These are phyloP conservation scores for Paraleonurus japonicus DNA, from an alignment of 257 asterid genomes.

Conservation along the genomic window DNA sequence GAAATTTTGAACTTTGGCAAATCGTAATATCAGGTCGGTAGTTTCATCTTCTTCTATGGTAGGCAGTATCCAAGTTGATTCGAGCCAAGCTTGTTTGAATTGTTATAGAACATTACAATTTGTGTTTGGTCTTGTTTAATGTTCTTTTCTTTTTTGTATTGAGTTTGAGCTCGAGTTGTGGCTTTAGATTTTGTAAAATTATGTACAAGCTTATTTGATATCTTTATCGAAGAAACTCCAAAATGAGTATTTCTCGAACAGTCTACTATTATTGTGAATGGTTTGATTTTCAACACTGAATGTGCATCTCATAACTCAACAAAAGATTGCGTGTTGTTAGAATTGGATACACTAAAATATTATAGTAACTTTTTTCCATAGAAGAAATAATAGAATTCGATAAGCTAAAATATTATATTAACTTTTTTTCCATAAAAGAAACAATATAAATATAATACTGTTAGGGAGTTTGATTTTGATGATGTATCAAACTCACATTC, in stretches of 20 bases:
- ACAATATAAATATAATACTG: no score
- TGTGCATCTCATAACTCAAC: no score
- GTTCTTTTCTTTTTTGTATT: background rate
- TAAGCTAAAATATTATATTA: no score
- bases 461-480: no score
- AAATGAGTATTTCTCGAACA: background rate
- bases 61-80: background rate
- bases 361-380: no score
- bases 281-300: background rate
- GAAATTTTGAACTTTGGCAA: constrained; percentile 16
- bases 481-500: no score
- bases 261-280: background rate
- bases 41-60: background rate
- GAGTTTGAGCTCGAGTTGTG: background rate
- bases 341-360: no score
- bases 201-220: background rate
- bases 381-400: no score
- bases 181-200: background rate
- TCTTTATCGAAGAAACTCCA: background rate
- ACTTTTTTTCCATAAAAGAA: no score
- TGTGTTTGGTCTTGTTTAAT: background rate
- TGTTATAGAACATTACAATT: background rate
- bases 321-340: no score
- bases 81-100: background rate
- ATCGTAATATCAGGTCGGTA: background rate